phyloP scores from a whole-genome alignment of 768 basidiomycete genomes.

The Mycena filopes region DNA sequence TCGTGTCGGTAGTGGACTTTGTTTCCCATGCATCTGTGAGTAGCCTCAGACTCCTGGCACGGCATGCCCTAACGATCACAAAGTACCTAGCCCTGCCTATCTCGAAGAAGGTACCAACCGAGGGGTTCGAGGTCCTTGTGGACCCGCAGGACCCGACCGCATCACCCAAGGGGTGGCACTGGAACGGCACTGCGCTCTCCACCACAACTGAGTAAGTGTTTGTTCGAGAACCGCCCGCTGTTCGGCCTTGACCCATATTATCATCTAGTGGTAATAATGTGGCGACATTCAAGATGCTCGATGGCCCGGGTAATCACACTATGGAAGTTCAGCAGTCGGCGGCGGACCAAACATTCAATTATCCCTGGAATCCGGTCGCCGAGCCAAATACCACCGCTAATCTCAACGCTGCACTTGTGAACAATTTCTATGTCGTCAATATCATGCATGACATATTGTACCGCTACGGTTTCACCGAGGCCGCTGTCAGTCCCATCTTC shows the following conservation, averaged over 20 bases:
- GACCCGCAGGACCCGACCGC: slow-evolving; percentile 56
- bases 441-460: slow-evolving; percentile 55
- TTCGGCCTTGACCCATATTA: too few relatives aligned
- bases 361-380: slow-evolving; percentile 42
- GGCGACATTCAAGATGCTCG: slow-evolving; percentile 37
- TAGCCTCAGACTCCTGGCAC: too few relatives aligned
- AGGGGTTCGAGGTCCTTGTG: slow-evolving; percentile 57
- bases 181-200: slow-evolving; percentile 34
- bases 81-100: slow-evolving; percentile 64
- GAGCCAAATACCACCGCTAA: slow-evolving; percentile 54
- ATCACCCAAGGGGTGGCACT: slow-evolving; percentile 58
- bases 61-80: too few relatives aligned
- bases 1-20: slow-evolving; percentile 59
- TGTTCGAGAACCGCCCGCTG: too few relatives aligned
- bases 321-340: slow-evolving; percentile 53
- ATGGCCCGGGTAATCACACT: slow-evolving; percentile 40
- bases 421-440: slow-evolving; percentile 55
- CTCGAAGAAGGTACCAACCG: slow-evolving; percentile 56
- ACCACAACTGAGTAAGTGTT: too few relatives aligned
- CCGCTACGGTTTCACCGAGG: slow-evolving; percentile 66
- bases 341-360: slow-evolving; percentile 51
- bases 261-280: slow-evolving; percentile 52
- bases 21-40: slow-evolving; percentile 52
- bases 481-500: too few relatives aligned
- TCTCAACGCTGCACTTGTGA: slow-evolving; percentile 62